Conservation (phyloP, 345 rosid genomes). For the Gossypium raimondii region DNA sequence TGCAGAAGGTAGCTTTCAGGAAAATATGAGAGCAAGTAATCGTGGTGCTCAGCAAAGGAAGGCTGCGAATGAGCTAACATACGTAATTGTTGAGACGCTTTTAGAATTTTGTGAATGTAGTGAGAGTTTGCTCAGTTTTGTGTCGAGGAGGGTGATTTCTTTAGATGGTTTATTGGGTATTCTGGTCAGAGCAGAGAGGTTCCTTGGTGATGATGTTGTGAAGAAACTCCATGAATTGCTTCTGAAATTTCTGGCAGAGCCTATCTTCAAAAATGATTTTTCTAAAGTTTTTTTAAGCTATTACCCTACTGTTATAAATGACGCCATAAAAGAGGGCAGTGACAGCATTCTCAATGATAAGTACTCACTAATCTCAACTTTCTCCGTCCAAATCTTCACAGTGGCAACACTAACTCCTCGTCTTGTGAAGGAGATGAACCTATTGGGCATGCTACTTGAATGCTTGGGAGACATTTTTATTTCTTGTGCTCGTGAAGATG, state of each 20-base stretch:
- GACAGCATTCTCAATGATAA: background rate
- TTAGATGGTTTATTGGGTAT: background rate
- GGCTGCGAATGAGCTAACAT: background rate
- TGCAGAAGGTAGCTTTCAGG: background rate
- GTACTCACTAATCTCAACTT: slow-evolving; percentile 4
- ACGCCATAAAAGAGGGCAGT: background rate
- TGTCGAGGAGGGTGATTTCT: background rate
- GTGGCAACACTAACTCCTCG: background rate
- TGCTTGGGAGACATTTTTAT: slow-evolving; percentile 2
- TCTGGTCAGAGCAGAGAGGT: slow-evolving; percentile 6
- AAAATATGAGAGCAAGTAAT: background rate
- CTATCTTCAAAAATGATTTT: slow-evolving; percentile 3
- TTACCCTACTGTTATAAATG: slow-evolving; percentile 1
- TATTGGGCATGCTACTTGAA: slow-evolving; percentile 2
- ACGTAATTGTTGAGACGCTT: background rate
- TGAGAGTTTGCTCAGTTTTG: slow-evolving; percentile 1
- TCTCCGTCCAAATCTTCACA: slow-evolving; percentile 4
- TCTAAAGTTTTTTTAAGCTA: background rate
- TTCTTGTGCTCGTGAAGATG: slow-evolving; percentile 4
- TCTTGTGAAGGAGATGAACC: slow-evolving; percentile 7
- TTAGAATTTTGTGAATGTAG: background rate
- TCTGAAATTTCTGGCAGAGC: slow-evolving; percentile 2
- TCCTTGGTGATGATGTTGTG: background rate
- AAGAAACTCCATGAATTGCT: slow-evolving; percentile 3
- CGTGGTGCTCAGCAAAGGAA: background rate